Percentiles rank a stretch among this genome's conserved stretches.
Evolutionary conservation across 176 grass and related monocot species (phyloP).

Genomic region (Lolium multiflorum): DNA sequence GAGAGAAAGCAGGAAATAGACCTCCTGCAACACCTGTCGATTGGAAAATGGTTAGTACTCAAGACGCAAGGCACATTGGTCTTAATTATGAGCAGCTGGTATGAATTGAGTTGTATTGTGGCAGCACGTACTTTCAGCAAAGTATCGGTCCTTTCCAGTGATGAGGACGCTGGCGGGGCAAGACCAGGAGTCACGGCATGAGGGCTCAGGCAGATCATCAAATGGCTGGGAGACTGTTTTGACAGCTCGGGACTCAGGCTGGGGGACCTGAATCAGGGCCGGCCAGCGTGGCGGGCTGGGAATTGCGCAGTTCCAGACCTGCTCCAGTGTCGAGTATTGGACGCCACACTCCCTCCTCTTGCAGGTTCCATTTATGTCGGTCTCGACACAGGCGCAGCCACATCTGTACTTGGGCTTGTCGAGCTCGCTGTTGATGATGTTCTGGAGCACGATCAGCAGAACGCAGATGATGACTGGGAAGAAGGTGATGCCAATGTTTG

Average conservation of each 20-base stretch:
- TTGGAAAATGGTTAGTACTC: constrained; percentile 7
- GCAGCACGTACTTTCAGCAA: constrained; percentile 58
- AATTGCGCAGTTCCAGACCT: constrained; percentile 64
- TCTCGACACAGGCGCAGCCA: constrained; percentile 53
- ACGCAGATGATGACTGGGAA: constrained; percentile 81
- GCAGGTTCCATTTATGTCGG: constrained; percentile 41
- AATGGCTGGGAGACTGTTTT: constrained; percentile 13
- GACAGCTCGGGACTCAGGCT: constrained; percentile 57
- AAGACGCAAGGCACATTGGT: constrained; percentile 32
- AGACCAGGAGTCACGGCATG: constrained; percentile 58
- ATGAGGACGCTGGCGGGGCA: constrained; percentile 69
- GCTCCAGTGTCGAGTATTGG: constrained; percentile 74
- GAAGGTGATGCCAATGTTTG: constrained; percentile 69
- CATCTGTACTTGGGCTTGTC: constrained; percentile 74
- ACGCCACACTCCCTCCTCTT: constrained; percentile 59
- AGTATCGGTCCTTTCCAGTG: constrained; percentile 61
- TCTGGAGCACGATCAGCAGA: constrained; percentile 65
- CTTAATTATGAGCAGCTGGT: constrained; percentile 10
- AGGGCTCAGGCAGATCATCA: constrained; percentile 61
- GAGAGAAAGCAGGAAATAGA: constrained; percentile 59
- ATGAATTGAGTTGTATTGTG: not conserved
- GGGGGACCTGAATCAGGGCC: constrained; percentile 72
- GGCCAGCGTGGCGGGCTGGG: constrained; percentile 65
- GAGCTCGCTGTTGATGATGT: constrained; percentile 65
- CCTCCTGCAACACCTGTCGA: constrained; percentile 62